Base-by-base conservation (phyloP, 495 filamentous ascomycete genomes). In the Penicillium argentinense region DNA sequence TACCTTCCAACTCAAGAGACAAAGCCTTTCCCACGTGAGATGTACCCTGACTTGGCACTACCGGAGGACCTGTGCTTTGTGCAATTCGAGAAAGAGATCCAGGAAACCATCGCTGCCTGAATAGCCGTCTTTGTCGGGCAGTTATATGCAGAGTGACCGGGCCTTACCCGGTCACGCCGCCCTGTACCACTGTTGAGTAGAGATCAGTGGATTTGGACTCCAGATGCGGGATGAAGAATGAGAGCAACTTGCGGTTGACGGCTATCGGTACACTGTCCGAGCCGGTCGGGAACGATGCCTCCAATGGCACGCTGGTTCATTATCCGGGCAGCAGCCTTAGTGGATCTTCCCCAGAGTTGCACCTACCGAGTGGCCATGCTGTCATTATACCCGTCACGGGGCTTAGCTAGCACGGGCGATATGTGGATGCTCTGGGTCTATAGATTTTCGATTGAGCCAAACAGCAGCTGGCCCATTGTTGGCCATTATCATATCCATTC, bases 61-160 rank as follows among this genome's bases (percentile, higher is more conserved):
- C 57, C 62, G 19, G 63, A 66, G 17, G 69, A 70, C 39, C 45
- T 77, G 50, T 59, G 58, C 26, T 70, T 75, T 56, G 49, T 64
- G 14, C 57, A 74, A 13, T 45, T 68, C 27, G 53, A 62, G 49
- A 67, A 63, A 21, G 8, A 14, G 8, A 19, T 36, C n/a, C n/a
- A n/a, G n/a, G 39, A 26, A 22, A 27, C 5, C 24, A 39, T 36
- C n/a, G n/a, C n/a, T n/a, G n/a, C n/a, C n/a, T n/a, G n/a, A n/a
- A n/a, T n/a, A n/a, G n/a, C n/a, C n/a, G n/a, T n/a, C 17, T 21
- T 21, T 36, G 14, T 36, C 11, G 33, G 33, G 33, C 17, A 19
- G 16, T 19, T 36, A 21, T 36, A 19, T 36, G 7, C 16, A 21
- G 6, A 18, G 3, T 19, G n/a, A 18, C 11, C 16, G 33, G 33